phyloP scores from a whole-genome alignment of 2,329 filamentous ascomycete species.

The Aspergillus calidoustus region DNA sequence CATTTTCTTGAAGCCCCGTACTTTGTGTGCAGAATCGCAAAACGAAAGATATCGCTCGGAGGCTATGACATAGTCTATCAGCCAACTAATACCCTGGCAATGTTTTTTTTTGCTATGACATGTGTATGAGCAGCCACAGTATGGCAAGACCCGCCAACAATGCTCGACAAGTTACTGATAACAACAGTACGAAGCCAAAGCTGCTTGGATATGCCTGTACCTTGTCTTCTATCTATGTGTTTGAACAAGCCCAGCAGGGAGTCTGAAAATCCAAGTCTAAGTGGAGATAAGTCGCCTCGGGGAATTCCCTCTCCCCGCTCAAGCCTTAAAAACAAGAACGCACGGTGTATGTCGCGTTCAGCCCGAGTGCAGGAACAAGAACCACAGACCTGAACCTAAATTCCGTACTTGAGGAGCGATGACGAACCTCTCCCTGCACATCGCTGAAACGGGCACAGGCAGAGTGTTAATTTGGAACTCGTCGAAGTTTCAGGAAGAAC shows the following conservation, averaged over 20 bases:
- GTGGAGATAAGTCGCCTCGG: background rate
- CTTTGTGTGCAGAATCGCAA: background rate
- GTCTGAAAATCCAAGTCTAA: background rate
- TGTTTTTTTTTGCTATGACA: background rate
- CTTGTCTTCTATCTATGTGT: background rate
- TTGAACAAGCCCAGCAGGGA: background rate
- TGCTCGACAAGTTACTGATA: background rate
- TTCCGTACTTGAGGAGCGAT: background rate
- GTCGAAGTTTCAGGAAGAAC: background rate
- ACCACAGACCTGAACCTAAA: background rate
- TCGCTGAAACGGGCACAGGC: background rate
- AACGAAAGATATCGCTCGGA: background rate
- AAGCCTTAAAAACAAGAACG: background rate
- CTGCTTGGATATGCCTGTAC: background rate
- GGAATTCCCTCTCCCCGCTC: background rate
- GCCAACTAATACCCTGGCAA: background rate
- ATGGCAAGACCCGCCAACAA: background rate
- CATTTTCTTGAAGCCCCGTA: background rate
- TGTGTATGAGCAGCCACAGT: background rate
- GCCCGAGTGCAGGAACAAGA: background rate
- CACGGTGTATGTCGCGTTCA: background rate
- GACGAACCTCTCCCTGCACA: constrained; percentile 1
- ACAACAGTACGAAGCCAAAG: background rate
- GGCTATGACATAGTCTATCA: background rate
- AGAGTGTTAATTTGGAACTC: background rate